Evolutionary conservation across 768 basidiomycete species (phyloP), one percentile per base, ranked within the genome.

Genomic region (Lactarius tabidus): DNA sequence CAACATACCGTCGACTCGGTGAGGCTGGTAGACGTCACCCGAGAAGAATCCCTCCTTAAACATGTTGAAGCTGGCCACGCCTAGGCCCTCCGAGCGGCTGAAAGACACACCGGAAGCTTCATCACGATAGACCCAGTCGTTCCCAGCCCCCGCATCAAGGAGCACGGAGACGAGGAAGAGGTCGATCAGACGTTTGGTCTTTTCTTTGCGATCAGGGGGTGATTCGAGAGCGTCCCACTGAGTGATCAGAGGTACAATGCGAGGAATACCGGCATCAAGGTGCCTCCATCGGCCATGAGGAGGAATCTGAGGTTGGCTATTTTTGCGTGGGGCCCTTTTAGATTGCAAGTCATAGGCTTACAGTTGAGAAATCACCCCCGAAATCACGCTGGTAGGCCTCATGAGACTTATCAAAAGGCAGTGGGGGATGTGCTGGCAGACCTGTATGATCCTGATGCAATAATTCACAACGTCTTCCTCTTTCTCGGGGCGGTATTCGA

Each of bases 141-240:
- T 88, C 0, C 95, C 96, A 0, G 95, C 96, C 1, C 95, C 95
- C 0, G 95, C 96, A 71, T 98, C 96, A 39, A 99, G 85, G 17
- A 98, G 81, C 9, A 98, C 96, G 14, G 93, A 94, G 35, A 93
- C 90, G 60, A 87, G 77, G 78, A 95, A 95, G 45, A 97, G 84
- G 76, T 98, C 96, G 73, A 98, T 81, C 38, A 93, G 80, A 1
- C 93, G 83, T 64, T 86, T 85, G 59, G 86, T 82, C 51, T 83
- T 81, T 71, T 95, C 88, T 60, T 79, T 83, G 2, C 72, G 64
- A 70, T 84, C 81, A 6, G 83, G 78, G 3, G 80, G 74, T 58
- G 75, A 72, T 1, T 78, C 62, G 0, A 76, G 73, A 0, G 77
- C 67, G 0, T 77, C 75, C 91, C 91, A 93, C 48, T 79, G 75